Evolutionary conservation across 1,139 yeast genomes (phyloP).

Genomic region (Blastobotrys ciferrii): DNA sequence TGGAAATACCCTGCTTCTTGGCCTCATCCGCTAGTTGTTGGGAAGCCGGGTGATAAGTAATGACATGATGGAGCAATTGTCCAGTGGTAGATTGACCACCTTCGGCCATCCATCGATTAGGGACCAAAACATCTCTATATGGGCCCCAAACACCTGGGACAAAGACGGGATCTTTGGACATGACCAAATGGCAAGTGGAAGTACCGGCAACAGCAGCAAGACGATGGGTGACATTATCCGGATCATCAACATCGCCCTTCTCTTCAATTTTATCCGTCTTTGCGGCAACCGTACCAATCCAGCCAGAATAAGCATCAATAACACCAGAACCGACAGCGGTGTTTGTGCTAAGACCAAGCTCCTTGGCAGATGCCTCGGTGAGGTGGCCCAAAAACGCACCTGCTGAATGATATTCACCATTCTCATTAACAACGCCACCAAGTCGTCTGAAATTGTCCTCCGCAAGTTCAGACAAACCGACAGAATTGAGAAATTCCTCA

Average conservation of each 20-base stretch:
- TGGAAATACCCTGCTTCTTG: slow-evolving; percentile 63
- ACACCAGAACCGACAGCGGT: slow-evolving; percentile 94
- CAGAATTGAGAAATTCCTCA: slow-evolving; percentile 60
- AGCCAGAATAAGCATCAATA: slow-evolving; percentile 97
- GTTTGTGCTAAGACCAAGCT: slow-evolving; percentile 73
- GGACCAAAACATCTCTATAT: slow-evolving; percentile 85
- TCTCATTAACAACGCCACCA: slow-evolving; percentile 76
- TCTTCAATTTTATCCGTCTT: slow-evolving; percentile 42
- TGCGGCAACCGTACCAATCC: slow-evolving; percentile 98
- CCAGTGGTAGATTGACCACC: slow-evolving; percentile 99
- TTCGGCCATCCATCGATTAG: slow-evolving; percentile 94
- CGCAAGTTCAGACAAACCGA: slow-evolving; percentile 74
- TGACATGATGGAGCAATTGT: slow-evolving; percentile 85
- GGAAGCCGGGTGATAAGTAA: slow-evolving; percentile 86
- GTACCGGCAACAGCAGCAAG: slow-evolving; percentile 98
- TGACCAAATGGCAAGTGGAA: slow-evolving; percentile 91
- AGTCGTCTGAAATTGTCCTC: slow-evolving; percentile 73
- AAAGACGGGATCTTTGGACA: slow-evolving; percentile 81
- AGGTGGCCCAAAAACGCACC: slow-evolving; percentile 85
- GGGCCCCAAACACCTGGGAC: slow-evolving; percentile 99
- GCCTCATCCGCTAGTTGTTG: slow-evolving; percentile 61
- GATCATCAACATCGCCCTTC: slow-evolving; percentile 37
- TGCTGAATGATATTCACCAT: slow-evolving; percentile 75
- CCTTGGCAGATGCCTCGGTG: slow-evolving; percentile 65
- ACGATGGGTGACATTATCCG: slow-evolving; percentile 65